Conservation (phyloP, 2,329 filamentous ascomycete species). For the Fusarium nelsonii region DNA sequence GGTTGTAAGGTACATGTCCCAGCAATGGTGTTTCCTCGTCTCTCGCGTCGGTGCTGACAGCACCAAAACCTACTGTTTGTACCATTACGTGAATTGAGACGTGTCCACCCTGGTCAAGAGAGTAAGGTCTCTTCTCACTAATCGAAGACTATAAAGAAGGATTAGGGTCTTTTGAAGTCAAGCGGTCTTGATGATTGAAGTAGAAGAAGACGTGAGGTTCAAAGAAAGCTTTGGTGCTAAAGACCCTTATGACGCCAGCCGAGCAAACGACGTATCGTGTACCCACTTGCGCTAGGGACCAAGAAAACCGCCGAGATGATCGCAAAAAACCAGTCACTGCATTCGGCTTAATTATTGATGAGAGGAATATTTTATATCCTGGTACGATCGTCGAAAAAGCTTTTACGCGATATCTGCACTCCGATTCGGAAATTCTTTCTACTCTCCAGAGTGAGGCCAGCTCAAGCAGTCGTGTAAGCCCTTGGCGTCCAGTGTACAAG, state of each 20-base stretch:
- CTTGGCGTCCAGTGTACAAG: background rate
- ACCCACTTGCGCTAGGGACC: constrained; percentile 24
- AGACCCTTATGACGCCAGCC: constrained; percentile 36
- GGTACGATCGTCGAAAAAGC: background rate
- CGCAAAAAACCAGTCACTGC: background rate
- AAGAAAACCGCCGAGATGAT: constrained; percentile 23
- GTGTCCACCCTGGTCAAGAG: too few relatives aligned
- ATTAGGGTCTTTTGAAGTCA: background rate
- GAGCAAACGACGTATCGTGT: constrained; percentile 9
- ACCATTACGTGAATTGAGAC: constrained; percentile 8
- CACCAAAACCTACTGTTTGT: background rate
- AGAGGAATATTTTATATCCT: background rate
- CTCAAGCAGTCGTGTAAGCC: background rate
- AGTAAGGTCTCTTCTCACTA: rapidly evolving
- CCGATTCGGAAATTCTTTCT: too few relatives aligned
- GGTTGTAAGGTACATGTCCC: background rate
- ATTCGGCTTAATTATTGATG: background rate
- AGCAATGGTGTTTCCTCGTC: constrained; percentile 43
- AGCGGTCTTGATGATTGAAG: background rate
- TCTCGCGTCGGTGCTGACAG: background rate
- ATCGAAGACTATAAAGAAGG: background rate
- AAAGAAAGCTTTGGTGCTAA: constrained; percentile 34
- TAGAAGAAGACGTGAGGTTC: constrained; percentile 5
- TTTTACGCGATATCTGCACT: background rate
- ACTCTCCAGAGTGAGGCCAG: background rate